These are phyloP conservation scores for Cunninghamia lanceolata DNA, from an alignment of 75 land plant species.

Conservation along the genomic window DNA sequence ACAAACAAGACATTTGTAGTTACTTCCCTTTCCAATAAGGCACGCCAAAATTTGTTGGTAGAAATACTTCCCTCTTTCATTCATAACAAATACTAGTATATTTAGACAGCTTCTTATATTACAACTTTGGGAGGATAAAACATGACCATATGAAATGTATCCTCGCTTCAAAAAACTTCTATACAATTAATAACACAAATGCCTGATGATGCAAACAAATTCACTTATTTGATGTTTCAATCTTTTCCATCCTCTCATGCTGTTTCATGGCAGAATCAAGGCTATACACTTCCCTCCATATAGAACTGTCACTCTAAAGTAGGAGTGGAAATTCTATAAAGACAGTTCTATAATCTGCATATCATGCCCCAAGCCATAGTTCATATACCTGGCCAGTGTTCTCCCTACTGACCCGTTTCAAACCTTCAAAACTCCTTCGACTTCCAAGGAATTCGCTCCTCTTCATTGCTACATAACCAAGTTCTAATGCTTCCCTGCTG, in stretches of 20 bases:
- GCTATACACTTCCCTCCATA: not conserved
- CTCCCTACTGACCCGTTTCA: conserved; percentile 80
- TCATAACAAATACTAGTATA: not conserved
- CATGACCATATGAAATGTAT: not conserved
- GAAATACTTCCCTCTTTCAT: not conserved
- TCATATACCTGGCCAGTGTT: conserved; percentile 80
- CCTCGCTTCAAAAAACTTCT: not conserved
- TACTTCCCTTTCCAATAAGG: not conserved
- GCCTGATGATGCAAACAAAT: not conserved
- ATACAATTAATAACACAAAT: not conserved
- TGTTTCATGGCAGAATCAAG: not conserved
- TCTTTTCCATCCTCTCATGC: not conserved
- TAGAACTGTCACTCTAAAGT: not conserved
- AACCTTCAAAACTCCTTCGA: conserved; percentile 79
- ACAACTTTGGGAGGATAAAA: not conserved
- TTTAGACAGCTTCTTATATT: not conserved
- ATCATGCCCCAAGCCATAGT: conserved; percentile 73
- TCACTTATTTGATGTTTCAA: not conserved
- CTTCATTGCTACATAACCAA: conserved; percentile 48
- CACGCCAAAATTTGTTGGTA: not conserved
- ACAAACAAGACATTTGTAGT: not conserved
- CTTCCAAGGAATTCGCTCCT: conserved; percentile 83
- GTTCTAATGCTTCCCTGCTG: conserved; percentile 45
- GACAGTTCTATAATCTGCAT: not conserved
- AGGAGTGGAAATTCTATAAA: not conserved